Base-by-base conservation (phyloP, 164 flowering plant species). In the Macadamia integrifolia region DNA sequence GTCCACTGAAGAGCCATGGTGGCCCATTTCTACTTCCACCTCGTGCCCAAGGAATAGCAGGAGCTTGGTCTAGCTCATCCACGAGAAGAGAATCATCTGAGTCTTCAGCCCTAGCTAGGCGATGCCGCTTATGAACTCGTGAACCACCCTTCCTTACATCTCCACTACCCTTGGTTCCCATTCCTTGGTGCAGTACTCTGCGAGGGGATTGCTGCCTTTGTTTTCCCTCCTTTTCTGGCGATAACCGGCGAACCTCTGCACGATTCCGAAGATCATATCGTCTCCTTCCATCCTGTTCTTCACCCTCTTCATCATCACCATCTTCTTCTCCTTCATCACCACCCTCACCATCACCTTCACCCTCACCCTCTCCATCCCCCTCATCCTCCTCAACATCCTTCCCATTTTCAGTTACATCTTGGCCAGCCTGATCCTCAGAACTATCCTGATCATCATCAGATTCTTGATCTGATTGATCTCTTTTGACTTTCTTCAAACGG, bases 51-150 rank as follows among this genome's bases (percentile, higher is more conserved):
- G 99, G 94, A 72, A 88, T 77, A 3, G 84, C 85, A 49, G 93
- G 96, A 44, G 93, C 99, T 79, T 92, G 96, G 70, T 95, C 99
- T 13, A 92, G 81, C 85, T 95, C 99, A 82, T 95, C 99, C 72
- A 95, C 99, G 68, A 95, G 94, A 78, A 95, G 95, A 1, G 99
- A 95, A 72, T 95, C 99, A 80, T 95, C 98, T 59, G 99, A 92
- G 74, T 95, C 99, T 46, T 91, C 99, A 69, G 80, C 80, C 73
- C 96, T 85, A 55, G 84, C 18, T 56, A 84, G 56, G 40, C 92
- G 98, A 66, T 88, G 98, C 53, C 94, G 90, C 71, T 89, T 95
- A 79, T 89, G 99, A 73, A 85, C 89, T 71, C 99, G 80, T 66
- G 98, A 83, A 63, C 97, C 90, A 71, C 98, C 88, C 82, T 83